Percentiles rank a stretch among this genome's conserved stretches.
Conservation (phyloP, 208 protist genomes). For the Wallacemonas sp. region DNA sequence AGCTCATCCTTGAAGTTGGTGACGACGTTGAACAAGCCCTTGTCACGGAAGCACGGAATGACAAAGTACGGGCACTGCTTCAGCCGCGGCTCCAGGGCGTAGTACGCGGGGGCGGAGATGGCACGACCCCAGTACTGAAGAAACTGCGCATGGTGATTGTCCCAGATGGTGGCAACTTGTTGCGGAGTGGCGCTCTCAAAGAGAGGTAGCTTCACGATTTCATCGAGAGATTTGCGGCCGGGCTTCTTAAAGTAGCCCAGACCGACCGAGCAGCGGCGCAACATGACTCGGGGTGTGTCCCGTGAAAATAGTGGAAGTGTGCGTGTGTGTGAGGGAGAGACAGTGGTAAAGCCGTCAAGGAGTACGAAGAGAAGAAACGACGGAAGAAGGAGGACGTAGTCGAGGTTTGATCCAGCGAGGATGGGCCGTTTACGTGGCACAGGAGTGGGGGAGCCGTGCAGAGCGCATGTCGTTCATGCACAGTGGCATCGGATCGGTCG, state of each 20-base stretch:
- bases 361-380: background rate
- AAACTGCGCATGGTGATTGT: constrained; percentile 85
- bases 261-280: constrained; percentile 19
- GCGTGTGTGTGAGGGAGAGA: no score
- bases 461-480: no score
- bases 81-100: constrained; percentile 81
- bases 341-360: background rate
- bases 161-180: constrained; percentile 85
- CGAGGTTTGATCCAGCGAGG: no score
- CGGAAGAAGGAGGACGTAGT: background rate
- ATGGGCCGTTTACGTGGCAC: no score
- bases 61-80: constrained; percentile 88
- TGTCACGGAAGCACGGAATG: constrained; percentile 88
- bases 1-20: constrained; percentile 90
- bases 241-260: constrained; percentile 67
- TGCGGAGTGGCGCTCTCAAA: constrained; percentile 72
- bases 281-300: no score
- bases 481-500: no score
- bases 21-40: constrained; percentile 91
- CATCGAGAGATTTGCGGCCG: constrained; percentile 86
- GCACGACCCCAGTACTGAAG: constrained; percentile 89
- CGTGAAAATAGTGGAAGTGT: no score
- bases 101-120: constrained; percentile 79
- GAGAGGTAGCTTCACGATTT: constrained; percentile 78
- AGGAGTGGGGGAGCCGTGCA: no score